A percentile compares a stretch with the other conserved stretches of the same genome.
Evolutionary conservation across 2,329 filamentous ascomycete genomes (phyloP).

Genomic region (Penicillium rolfsii): DNA sequence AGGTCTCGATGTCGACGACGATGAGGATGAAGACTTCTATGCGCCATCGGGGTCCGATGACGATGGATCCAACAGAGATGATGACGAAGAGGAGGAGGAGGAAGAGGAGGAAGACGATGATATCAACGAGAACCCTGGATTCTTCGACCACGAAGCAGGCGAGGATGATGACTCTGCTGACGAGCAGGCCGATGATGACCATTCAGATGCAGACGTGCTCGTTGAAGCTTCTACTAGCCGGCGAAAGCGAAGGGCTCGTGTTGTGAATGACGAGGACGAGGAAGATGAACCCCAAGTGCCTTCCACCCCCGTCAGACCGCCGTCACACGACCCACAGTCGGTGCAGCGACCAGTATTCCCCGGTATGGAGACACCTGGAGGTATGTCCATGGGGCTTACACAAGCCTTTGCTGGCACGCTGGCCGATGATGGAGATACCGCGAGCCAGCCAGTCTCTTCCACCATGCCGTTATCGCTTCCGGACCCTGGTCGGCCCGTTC

Average conservation of each 20-base stretch:
- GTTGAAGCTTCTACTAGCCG: conserved; percentile 50
- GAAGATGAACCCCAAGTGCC: conserved; percentile 50
- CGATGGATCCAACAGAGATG: conserved; percentile 37
- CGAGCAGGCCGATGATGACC: conserved; percentile 28
- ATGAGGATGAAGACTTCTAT: conserved; percentile 57
- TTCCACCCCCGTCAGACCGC: conserved; percentile 39
- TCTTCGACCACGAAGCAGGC: conserved; percentile 42
- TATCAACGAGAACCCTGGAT: conserved; percentile 19
- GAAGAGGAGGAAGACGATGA: conserved; percentile 17
- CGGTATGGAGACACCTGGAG: conserved; percentile 59
- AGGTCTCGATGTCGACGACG: conserved; percentile 59
- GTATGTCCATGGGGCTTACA: conserved; percentile 68
- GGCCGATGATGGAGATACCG: conserved; percentile 62
- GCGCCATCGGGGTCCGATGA: conserved; percentile 54
- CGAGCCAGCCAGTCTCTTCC: conserved; percentile 53
- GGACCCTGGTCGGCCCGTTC: conserved; percentile 60
- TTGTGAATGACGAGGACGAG: conserved; percentile 72
- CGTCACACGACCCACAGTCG: conserved; percentile 33
- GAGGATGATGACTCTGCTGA: conserved; percentile 49
- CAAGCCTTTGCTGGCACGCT: conserved; percentile 92
- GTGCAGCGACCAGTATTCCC: conserved; percentile 63
- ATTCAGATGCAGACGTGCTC: conserved; percentile 51
- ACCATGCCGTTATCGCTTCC: conserved; percentile 52
- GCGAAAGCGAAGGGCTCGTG: conserved; percentile 57
- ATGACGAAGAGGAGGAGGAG: conserved; percentile 37